Percentiles rank a stretch among this genome's conserved stretches.
Conservation (phyloP, 352 stramenopile species). For the Pythium scleroteichum region DNA sequence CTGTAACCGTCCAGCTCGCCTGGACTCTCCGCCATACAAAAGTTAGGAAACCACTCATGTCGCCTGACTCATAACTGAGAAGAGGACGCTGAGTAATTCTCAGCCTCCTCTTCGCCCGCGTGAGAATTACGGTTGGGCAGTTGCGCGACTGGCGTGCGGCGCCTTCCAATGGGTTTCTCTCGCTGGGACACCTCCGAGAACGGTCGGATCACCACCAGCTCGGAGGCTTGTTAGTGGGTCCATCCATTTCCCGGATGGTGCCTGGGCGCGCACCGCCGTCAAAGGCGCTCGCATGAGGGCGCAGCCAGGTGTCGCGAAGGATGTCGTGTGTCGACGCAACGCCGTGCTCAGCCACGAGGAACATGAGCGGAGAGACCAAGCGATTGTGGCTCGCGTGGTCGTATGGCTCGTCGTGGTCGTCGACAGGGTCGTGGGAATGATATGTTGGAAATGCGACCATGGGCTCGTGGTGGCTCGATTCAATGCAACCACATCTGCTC, state of each 20-base stretch:
- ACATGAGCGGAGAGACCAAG: conserved; percentile 26
- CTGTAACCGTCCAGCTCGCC: no score
- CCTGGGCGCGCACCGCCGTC: conserved; percentile 21
- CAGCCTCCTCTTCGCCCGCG: no score
- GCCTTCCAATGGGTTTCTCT: no score
- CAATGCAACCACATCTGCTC: no score
- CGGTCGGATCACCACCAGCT: not conserved
- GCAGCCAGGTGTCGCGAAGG: conserved; percentile 19
- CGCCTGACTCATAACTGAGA: no score
- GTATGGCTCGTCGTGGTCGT: not conserved
- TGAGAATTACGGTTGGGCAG: no score
- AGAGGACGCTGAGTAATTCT: no score
- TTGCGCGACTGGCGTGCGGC: no score
- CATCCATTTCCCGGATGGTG: no score
- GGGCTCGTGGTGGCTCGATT: not conserved
- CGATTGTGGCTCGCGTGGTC: not conserved
- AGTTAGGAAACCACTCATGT: no score
- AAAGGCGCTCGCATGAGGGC: conserved; percentile 18
- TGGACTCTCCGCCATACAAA: no score
- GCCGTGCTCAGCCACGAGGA: conserved; percentile 15
- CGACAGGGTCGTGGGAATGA: not conserved
- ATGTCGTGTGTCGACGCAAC: conserved; percentile 27
- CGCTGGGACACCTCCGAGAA: not conserved
- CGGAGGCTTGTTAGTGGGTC: not conserved
- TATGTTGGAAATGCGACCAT: conserved; percentile 3